Evolutionary conservation across 345 rosid species (phyloP), one percentile per base, ranked within the genome.

Genomic region (Euphorbia peplus): DNA sequence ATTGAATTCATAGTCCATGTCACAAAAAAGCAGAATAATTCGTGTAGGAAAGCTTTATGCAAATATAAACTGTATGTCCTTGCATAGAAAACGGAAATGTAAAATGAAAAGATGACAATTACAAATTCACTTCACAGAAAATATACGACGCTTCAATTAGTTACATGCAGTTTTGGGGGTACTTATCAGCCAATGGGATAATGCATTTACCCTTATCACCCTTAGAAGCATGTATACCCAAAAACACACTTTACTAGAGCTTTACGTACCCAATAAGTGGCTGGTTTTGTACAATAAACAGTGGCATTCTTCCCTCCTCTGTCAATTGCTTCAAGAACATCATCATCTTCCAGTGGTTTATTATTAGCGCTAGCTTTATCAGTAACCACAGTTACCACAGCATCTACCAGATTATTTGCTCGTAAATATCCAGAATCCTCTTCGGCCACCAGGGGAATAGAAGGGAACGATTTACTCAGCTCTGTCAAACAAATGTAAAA

Each of bases 371-470:
- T 82, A 54, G 66, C 71, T 72, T 83, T 83, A 58, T 78, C 74
- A 39, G 74, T 75, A 26, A 90, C 85, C 60, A 75, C 89, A 83
- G 79, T 83, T 53, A 78, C 83, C 58, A 93, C 91, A 72, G 85
- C 77, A 71, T 81, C 87, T 56, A 87, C 90, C 57, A 93, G 84
- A 73, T 85, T 83, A 66, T 84, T 86, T 39, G 83, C 69, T 58
- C 88, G 83, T 69, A 93, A 61, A 76, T 83, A 88, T 2, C 83
- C 76, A 70, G 97, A 87, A 76, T 93, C 97, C 79, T 93, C 98
- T 74, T 90, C 98, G 65, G 96, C 98, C 68, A 93, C 97, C 77
- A 93, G 70, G 13, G 98, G 97, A 78, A 90, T 83, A 24, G 86
- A 80, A 69, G 98, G 98, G 82, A 90, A 90, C 75, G 70, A 55